These are phyloP conservation scores for Podila minutissima DNA, from an alignment of 192 early-diverging fungal genomes.

Conservation along the genomic window DNA sequence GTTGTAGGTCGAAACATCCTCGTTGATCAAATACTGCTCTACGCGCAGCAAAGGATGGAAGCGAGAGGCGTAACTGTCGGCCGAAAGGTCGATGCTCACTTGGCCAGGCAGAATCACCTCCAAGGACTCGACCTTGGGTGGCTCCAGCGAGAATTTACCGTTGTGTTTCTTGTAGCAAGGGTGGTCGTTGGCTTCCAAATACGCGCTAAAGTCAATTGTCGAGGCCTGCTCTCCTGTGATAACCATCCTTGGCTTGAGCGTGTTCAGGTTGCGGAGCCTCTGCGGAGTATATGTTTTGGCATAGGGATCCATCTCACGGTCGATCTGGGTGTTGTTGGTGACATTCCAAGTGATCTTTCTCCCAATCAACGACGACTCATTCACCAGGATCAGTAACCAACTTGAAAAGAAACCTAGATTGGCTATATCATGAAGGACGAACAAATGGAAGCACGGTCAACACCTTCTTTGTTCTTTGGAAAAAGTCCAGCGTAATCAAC, in stretches of 20 bases:
- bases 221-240: conserved; percentile 34
- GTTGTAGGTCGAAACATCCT: conserved; percentile 46
- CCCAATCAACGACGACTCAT: conserved; percentile 41
- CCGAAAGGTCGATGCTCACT: conserved; percentile 41
- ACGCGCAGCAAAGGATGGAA: conserved; percentile 40
- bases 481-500: background rate
- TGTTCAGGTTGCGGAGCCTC: conserved; percentile 34
- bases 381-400: conserved; percentile 41
- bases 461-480: background rate
- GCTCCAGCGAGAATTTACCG: conserved; percentile 45
- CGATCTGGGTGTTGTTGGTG: conserved; percentile 43
- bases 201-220: conserved; percentile 44
- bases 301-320: conserved; percentile 46
- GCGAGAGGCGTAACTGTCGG: conserved; percentile 34
- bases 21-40: conserved; percentile 34
- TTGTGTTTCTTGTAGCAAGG: conserved; percentile 48
- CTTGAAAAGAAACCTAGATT: conserved; percentile 48
- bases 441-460: background rate
- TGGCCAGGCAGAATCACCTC: conserved; percentile 42
- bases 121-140: conserved; percentile 25
- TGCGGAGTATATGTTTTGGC: conserved; percentile 35
- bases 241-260: conserved; percentile 26
- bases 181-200: conserved; percentile 26
- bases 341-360: conserved; percentile 46
- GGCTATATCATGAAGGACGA: conserved; percentile 3